These are phyloP conservation scores for Arthrobotrys pseudoclavata DNA, from an alignment of 2,329 filamentous ascomycete species.

Conservation along the genomic window DNA sequence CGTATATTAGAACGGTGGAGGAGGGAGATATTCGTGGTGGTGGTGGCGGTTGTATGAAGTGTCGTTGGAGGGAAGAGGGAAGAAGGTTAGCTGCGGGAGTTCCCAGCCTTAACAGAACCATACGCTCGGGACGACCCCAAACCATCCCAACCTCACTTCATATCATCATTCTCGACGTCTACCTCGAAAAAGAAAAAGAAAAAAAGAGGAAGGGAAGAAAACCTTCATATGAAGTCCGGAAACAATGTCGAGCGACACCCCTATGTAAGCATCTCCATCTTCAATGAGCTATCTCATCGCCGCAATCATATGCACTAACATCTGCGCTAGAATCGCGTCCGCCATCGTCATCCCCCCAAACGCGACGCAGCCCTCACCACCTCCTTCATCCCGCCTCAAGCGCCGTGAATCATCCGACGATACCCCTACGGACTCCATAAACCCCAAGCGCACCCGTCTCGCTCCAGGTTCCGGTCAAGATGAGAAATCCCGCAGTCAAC, in stretches of 20 bases:
- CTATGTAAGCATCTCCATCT: slow-evolving; percentile 36
- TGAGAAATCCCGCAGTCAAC: slow-evolving; percentile 54
- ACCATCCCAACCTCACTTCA: slow-evolving; percentile 11
- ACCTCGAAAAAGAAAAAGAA: neutral
- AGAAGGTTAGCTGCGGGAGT: slow-evolving; percentile 13
- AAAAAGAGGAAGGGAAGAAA: neutral
- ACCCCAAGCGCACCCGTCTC: slow-evolving; percentile 53
- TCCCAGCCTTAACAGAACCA: slow-evolving; percentile 11
- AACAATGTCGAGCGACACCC: slow-evolving; percentile 50
- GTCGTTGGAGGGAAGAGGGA: neutral
- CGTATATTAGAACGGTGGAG: neutral
- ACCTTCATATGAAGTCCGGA: neutral
- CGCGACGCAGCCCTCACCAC: slow-evolving; percentile 58
- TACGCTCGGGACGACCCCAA: neutral
- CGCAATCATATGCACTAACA: slow-evolving; percentile 3
- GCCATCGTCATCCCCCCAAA: slow-evolving; percentile 59
- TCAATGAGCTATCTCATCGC: no score
- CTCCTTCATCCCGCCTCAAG: slow-evolving; percentile 41
- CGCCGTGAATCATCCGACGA: slow-evolving; percentile 57
- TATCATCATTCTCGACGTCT: slow-evolving; percentile 5
- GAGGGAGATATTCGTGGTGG: neutral
- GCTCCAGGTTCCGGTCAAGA: slow-evolving; percentile 46
- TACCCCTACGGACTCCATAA: slow-evolving; percentile 19
- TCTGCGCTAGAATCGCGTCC: slow-evolving; percentile 51
- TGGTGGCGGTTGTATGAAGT: slow-evolving; percentile 6